Base-by-base conservation (phyloP, 2,329 filamentous ascomycete species). In the Diaporthe citrichinensis region DNA sequence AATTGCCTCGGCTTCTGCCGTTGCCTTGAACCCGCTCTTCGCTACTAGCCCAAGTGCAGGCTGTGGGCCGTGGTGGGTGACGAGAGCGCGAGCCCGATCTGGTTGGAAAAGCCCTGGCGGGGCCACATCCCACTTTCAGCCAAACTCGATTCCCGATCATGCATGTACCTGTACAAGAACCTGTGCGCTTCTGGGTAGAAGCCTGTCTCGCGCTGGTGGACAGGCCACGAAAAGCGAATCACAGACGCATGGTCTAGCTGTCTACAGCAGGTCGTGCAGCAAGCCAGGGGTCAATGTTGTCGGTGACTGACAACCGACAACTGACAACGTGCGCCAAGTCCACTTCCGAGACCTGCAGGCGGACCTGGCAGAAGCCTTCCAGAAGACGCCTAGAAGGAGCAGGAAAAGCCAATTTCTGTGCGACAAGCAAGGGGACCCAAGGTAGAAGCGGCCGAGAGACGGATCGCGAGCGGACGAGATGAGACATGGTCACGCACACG, bases 351-450 rank as follows among this genome's bases (percentile, higher is more conserved):
- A 44, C 53, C 71, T 72, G 57, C 57, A 72, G 57, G 41, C 55
- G n/a, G 69, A 25, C 28, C 69, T 72, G 39, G 25, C 55, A 62
- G 71, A 59, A 65, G 62, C 57, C 58, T 75, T 75, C 73, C 44
- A 76, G 74, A 76, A 76, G 23, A 51, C 41, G 53, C 71, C 74
- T 69, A 58, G 69, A 74, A 53, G 36, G 36, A 25, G 31, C 10
- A n/a, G 17, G 5, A 12, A 55, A 57, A 62, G 53, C 55, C 72
- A 58, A 74, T 68, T 58, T 65, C 72, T 73, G 12, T 25, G 25
- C 39, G 61, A 67, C 59, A 41, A 62, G 74, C 74, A 76, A 72
- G 74, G 74, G 53, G 31, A 71, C 61, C 74, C 71, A 69, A 34
- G 71, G 17, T 5, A 61, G 28, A 14, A 58, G 67, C 25, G 34